Evolutionary conservation across 2,329 filamentous ascomycete genomes (phyloP).

Genomic region (Penicillium sp.): DNA sequence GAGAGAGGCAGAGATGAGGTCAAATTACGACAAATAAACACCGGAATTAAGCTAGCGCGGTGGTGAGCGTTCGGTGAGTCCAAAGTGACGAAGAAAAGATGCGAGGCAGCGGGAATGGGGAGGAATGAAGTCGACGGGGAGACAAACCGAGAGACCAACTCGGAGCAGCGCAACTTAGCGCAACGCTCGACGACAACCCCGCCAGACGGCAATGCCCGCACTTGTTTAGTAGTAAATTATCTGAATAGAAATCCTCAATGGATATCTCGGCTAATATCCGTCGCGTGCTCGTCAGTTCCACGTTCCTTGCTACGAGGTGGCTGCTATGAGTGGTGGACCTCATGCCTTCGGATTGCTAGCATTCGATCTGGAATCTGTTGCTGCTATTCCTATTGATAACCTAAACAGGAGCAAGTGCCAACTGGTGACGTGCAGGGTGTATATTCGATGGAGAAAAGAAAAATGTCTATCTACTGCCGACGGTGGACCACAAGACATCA

Average conservation of each 20-base stretch:
- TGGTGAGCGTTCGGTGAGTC: neutral
- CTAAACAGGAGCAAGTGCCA: neutral
- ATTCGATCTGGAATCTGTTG: neutral
- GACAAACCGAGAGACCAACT: slow-evolving; percentile 6
- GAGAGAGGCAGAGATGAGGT: neutral
- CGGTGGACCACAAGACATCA: slow-evolving; percentile 25
- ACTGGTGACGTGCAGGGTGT: slow-evolving; percentile 28
- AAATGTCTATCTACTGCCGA: slow-evolving; percentile 40
- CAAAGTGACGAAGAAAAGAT: slow-evolving; percentile 11
- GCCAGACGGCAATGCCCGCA: neutral
- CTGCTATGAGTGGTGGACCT: neutral
- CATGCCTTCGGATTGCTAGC: neutral
- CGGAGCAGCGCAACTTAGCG: neutral
- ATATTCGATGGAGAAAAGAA: slow-evolving; percentile 34
- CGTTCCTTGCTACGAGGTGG: neutral
- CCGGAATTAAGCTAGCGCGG: neutral
- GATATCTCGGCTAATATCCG: neutral
- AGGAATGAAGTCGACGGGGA: slow-evolving; percentile 17
- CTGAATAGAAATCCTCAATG: neutral
- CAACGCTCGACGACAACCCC: neutral
- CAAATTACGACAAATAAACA: neutral
- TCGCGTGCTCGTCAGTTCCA: neutral
- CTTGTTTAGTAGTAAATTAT: neutral
- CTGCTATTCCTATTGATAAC: neutral
- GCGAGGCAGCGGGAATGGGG: slow-evolving; percentile 13